These are phyloP conservation scores for Glycine latifolia DNA, from an alignment of 306 rosid genomes.

Conservation along the genomic window DNA sequence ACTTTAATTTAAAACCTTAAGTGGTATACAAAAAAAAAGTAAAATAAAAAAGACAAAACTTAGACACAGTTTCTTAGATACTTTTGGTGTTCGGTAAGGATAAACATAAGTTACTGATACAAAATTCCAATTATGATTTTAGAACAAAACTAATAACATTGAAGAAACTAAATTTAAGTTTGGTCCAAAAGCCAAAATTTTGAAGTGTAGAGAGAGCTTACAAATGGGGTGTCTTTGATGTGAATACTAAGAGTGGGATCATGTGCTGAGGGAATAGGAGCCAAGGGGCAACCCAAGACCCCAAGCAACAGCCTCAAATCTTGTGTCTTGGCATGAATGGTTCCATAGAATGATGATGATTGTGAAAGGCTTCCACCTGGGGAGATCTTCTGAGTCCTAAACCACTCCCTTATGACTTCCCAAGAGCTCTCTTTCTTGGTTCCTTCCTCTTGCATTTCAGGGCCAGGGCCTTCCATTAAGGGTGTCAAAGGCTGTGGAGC, in stretches of 20 bases:
- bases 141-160: not conserved
- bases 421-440: slow-evolving; percentile 86
- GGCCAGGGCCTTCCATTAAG: slow-evolving; percentile 92
- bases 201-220: slow-evolving; percentile 47
- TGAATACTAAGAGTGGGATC: slow-evolving; percentile 56
- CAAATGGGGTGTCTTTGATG: slow-evolving; percentile 76
- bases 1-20: not conserved
- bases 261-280: slow-evolving; percentile 78
- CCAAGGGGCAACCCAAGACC: slow-evolving; percentile 90
- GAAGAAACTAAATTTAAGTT: not conserved
- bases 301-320: slow-evolving; percentile 91
- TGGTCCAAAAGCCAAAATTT: not conserved
- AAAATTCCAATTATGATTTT: not conserved
- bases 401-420: slow-evolving; percentile 94
- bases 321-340: slow-evolving; percentile 70
- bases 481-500: slow-evolving; percentile 92
- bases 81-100: not conserved
- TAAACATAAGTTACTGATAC: too few species aligned
- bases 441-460: slow-evolving; percentile 86
- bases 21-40: not conserved
- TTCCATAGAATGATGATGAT: slow-evolving; percentile 48
- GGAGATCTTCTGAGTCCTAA: slow-evolving; percentile 65
- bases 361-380: slow-evolving; percentile 49
- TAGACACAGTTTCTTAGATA: too few species aligned
- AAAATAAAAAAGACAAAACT: not conserved